Percentiles rank a stretch among this genome's conserved stretches.
These are phyloP conservation scores for Trichosporon ovoides DNA, from an alignment of 1,284 basidiomycete species.

Conservation along the genomic window DNA sequence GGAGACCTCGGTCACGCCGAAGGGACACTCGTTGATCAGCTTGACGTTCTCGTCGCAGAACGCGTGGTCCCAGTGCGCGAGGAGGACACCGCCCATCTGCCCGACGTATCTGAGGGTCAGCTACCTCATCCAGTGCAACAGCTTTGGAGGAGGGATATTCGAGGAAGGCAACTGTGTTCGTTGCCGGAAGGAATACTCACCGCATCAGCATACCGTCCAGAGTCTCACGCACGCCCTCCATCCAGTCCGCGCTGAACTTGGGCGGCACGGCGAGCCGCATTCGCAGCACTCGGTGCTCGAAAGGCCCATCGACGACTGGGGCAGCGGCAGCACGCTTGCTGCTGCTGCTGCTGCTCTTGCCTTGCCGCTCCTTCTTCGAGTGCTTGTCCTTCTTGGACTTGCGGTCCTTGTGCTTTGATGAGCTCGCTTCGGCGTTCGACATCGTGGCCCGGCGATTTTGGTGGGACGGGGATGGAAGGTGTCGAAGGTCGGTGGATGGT, in stretches of 20 bases:
- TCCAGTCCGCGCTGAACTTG: constrained; percentile 65
- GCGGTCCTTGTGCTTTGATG: constrained; percentile 26
- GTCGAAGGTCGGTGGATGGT: background rate
- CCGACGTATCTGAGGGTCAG: constrained; percentile 68
- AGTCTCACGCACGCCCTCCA: constrained; percentile 73
- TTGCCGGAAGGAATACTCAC: too few species aligned
- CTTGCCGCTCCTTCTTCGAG: constrained; percentile 17
- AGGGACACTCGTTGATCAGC: constrained; percentile 82
- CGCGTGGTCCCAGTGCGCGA: constrained; percentile 72
- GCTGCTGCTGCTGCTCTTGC: constrained; percentile 7
- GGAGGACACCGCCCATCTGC: constrained; percentile 76
- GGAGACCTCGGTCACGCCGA: constrained; percentile 65
- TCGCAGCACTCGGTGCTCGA: constrained; percentile 61
- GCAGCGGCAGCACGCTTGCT: constrained; percentile 3
- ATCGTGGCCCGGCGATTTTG: constrained; percentile 6
- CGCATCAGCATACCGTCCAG: constrained; percentile 90
- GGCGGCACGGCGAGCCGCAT: constrained; percentile 76
- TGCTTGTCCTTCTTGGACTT: constrained; percentile 20
- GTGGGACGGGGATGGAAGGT: background rate
- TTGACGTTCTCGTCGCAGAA: constrained; percentile 66
- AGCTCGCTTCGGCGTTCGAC: constrained; percentile 27
- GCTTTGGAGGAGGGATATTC: too few species aligned
- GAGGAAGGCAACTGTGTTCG: too few species aligned
- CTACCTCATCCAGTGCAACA: too few species aligned
- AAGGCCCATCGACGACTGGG: constrained; percentile 51